phyloP scores from a whole-genome alignment of 2,329 filamentous ascomycete species.

The Beauveria pseudobassiana region DNA sequence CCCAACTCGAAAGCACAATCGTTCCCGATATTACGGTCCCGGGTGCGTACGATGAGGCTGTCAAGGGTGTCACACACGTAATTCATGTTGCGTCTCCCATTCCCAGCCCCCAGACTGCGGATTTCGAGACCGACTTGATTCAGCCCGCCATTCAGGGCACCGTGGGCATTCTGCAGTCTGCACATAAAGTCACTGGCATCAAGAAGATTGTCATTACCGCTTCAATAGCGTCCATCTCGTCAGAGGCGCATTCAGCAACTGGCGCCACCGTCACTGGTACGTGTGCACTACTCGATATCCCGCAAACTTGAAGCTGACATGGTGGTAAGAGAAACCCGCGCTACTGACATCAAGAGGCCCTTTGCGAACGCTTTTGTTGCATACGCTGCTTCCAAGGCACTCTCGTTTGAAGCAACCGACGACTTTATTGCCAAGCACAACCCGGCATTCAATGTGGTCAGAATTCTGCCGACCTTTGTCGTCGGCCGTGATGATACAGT shows the following conservation, averaged over 20 bases:
- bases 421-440: slow-evolving; percentile 24
- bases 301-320: background rate
- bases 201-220: slow-evolving; percentile 35
- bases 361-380: slow-evolving; percentile 25
- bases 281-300: background rate
- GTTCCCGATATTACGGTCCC: slow-evolving; percentile 29
- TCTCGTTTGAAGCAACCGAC: slow-evolving; percentile 25
- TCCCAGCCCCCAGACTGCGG: slow-evolving; percentile 10
- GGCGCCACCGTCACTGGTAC: slow-evolving; percentile 9
- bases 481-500: slow-evolving; percentile 29
- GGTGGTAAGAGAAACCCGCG: background rate
- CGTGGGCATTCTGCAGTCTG: slow-evolving; percentile 28
- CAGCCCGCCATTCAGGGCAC: slow-evolving; percentile 29
- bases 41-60: slow-evolving; percentile 32
- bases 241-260: slow-evolving; percentile 9
- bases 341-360: slow-evolving; percentile 13
- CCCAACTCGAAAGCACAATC: slow-evolving; percentile 20
- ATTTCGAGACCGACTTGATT: slow-evolving; percentile 18
- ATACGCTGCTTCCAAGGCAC: slow-evolving; percentile 29
- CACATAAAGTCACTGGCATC: slow-evolving; percentile 25
- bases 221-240: slow-evolving; percentile 22
- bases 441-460: slow-evolving; percentile 28
- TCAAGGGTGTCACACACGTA: slow-evolving; percentile 30
- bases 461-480: slow-evolving; percentile 29
- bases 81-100: slow-evolving; percentile 24